phyloP scores from a whole-genome alignment of 163 green algal species.

The Dunaliella salina region DNA sequence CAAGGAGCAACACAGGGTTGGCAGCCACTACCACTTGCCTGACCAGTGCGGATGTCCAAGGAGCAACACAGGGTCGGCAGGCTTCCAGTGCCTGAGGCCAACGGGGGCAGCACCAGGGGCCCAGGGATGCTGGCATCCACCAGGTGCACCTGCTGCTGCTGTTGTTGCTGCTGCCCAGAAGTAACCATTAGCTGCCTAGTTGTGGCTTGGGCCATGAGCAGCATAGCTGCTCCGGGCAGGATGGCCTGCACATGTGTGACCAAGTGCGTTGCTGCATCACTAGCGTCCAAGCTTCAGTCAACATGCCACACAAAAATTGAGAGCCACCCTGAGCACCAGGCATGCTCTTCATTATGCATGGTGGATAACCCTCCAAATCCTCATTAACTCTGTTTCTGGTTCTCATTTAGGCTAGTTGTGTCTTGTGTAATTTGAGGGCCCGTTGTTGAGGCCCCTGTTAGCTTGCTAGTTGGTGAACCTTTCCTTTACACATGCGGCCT shows the following conservation, averaged over 20 bases:
- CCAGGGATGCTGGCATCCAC: constrained; percentile 38
- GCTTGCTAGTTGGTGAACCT: no score
- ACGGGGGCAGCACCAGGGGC: constrained; percentile 48
- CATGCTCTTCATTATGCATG: no score
- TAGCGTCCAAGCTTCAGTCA: no score
- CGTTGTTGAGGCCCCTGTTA: no score
- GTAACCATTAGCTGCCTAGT: constrained; percentile 7
- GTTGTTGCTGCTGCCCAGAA: background rate
- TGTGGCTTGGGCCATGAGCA: constrained; percentile 59
- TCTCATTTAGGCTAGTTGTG: no score
- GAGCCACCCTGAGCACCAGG: no score
- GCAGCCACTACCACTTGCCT: background rate
- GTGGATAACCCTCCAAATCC: no score
- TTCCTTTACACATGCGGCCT: no score
- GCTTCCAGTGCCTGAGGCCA: background rate
- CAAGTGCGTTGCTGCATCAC: no score
- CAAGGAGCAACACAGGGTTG: background rate
- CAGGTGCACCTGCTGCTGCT: constrained; percentile 7
- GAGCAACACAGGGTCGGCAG: background rate
- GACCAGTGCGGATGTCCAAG: background rate
- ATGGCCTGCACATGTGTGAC: constrained; percentile 45
- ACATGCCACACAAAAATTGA: no score
- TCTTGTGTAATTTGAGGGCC: no score
- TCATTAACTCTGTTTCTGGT: no score
- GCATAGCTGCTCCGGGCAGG: constrained; percentile 66